Conservation (phyloP, 192 early-diverging fungal genomes). For the Coemansia sp. region DNA sequence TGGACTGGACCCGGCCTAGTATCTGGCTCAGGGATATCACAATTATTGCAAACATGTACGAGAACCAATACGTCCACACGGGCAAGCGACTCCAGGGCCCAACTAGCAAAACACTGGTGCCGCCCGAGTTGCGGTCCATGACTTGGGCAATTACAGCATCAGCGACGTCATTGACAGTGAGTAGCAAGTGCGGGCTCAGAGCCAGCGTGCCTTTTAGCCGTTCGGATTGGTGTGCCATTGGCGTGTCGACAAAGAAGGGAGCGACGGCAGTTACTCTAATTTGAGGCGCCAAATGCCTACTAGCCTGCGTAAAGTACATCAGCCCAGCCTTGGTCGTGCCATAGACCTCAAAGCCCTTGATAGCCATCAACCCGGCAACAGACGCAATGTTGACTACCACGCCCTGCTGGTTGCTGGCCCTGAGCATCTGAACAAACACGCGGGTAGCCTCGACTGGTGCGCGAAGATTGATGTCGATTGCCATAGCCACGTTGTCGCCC, state of each 20-base stretch:
- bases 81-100: constrained; percentile 25
- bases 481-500: neutral
- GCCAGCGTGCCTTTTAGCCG: neutral
- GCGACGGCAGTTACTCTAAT: constrained; percentile 30
- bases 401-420: neutral
- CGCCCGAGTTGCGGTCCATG: constrained; percentile 16
- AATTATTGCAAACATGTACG: neutral
- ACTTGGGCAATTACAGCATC: constrained; percentile 32
- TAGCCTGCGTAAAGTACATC: constrained; percentile 24
- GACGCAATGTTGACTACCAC: constrained; percentile 27
- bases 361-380: constrained; percentile 12
- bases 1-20: neutral
- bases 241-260: constrained; percentile 33
- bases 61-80: constrained; percentile 18
- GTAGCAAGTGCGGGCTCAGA: constrained; percentile 3
- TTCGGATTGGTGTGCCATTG: constrained; percentile 4
- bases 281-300: constrained; percentile 14
- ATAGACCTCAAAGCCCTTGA: constrained; percentile 17
- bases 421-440: constrained; percentile 19
- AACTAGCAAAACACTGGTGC: constrained; percentile 22
- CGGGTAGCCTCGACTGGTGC: constrained; percentile 20
- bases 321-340: constrained; percentile 28
- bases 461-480: constrained; percentile 18
- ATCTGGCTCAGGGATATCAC: neutral
- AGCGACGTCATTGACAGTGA: constrained; percentile 21